Conservation (phyloP, 2,329 filamentous ascomycete species). For the Cladophialophora psammophila region DNA sequence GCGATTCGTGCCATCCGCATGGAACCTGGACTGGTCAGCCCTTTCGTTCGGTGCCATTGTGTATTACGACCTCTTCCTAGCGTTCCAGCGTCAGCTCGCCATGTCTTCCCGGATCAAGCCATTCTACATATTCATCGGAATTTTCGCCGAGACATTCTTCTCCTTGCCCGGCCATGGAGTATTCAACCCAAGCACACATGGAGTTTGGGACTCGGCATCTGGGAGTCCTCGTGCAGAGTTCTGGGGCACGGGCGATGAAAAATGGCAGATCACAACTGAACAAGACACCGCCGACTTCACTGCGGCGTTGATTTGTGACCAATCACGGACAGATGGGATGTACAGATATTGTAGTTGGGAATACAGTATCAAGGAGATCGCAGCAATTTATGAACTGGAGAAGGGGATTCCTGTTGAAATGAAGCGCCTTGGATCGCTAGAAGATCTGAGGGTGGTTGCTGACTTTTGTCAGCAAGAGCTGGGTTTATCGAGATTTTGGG, state of each 20-base stretch:
- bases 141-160: conserved; percentile 16
- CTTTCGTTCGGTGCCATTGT: conserved; percentile 9
- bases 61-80: conserved; percentile 16
- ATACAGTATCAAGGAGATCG: conserved; percentile 15
- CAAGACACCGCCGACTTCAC: conserved; percentile 17
- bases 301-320: conserved; percentile 3
- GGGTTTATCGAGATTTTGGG: conserved; percentile 12
- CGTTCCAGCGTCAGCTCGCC: conserved; percentile 12
- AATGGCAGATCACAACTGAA: conserved; percentile 20
- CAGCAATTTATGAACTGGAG: conserved; percentile 11
- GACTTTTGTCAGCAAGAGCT: conserved; percentile 9
- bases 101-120: conserved; percentile 14
- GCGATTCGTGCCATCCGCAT: conserved; percentile 10
- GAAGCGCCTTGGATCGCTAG: not conserved
- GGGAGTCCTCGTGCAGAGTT: conserved; percentile 2
- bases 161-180: conserved; percentile 10
- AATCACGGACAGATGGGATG: not conserved
- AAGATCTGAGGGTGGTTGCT: conserved; percentile 3
- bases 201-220: conserved; percentile 1
- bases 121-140: conserved; percentile 12
- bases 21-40: conserved; percentile 16
- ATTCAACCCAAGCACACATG: conserved; percentile 15
- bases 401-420: not conserved
- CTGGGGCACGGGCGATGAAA: conserved; percentile 17
- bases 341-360: conserved; percentile 19